Conservation (phyloP, 805 yeast species). For the Huiozyma sinensis region DNA sequence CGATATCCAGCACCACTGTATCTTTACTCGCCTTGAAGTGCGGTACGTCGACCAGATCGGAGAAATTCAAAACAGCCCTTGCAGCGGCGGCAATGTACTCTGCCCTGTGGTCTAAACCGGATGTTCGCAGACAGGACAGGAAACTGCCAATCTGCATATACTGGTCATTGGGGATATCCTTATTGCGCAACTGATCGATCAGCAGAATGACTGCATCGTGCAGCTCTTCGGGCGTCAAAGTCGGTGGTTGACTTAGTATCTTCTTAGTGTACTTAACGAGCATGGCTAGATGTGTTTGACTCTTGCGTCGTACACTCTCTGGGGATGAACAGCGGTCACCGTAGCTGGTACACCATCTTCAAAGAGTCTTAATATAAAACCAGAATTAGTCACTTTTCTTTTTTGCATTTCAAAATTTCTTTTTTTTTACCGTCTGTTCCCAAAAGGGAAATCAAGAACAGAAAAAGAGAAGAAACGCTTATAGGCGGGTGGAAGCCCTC, state of each 20-base stretch:
- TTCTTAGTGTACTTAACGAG: slow-evolving; percentile 42
- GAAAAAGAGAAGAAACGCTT: not conserved
- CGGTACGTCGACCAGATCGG: slow-evolving; percentile 41
- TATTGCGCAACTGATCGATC: slow-evolving; percentile 36
- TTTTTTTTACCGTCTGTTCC: not conserved
- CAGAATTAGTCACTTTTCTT: not conserved
- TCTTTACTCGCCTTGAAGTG: not conserved
- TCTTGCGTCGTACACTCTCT: not conserved
- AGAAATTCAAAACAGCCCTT: slow-evolving; percentile 53
- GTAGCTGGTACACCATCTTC: too few relatives aligned
- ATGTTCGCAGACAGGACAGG: slow-evolving; percentile 61
- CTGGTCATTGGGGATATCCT: slow-evolving; percentile 13
- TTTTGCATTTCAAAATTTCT: not conserved
- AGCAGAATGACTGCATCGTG: slow-evolving; percentile 50
- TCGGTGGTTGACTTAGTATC: slow-evolving; percentile 49
- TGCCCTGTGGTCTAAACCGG: slow-evolving; percentile 71
- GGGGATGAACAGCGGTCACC: too few relatives aligned
- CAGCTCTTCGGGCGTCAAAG: slow-evolving; percentile 54
- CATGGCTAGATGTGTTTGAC: not conserved
- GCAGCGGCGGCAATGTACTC: slow-evolving; percentile 83
- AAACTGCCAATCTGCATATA: slow-evolving; percentile 63
- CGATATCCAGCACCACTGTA: slow-evolving; percentile 48
- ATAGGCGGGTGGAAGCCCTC: too few relatives aligned
- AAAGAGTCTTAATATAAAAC: too few relatives aligned
- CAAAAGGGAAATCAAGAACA: not conserved